Conservation (phyloP, 1,284 basidiomycete genomes). For the Trichosporon asahii region DNA sequence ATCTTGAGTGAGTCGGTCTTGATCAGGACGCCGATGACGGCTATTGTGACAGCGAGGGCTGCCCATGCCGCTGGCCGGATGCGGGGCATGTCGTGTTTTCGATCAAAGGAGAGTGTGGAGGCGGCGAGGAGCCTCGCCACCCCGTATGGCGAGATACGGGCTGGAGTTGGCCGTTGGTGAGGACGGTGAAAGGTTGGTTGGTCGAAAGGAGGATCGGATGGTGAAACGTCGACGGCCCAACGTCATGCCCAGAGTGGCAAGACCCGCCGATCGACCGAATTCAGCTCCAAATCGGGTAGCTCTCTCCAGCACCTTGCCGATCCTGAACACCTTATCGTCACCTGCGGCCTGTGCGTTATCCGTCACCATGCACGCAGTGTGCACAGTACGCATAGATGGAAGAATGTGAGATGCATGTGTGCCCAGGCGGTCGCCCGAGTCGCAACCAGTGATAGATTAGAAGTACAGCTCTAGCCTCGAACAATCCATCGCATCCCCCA, state of each 20-base stretch:
- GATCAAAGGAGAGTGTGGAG: neutral
- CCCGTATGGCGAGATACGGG: neutral
- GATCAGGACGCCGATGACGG: neutral
- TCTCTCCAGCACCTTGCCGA: neutral
- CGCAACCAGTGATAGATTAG: neutral
- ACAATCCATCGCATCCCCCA: neutral
- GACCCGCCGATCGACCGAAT: neutral
- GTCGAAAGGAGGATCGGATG: neutral
- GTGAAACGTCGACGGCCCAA: neutral
- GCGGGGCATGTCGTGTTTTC: neutral
- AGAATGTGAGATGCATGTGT: conserved; percentile 2
- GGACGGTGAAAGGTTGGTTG: neutral
- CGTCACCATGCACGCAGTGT: neutral
- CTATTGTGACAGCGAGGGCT: neutral
- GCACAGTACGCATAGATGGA: neutral
- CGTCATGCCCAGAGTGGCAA: conserved; percentile 11
- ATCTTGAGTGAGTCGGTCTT: neutral
- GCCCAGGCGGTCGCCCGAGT: neutral
- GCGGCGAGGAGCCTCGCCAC: conserved; percentile 10
- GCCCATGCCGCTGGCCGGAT: neutral
- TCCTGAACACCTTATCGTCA: neutral
- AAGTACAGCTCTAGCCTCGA: conserved; percentile 3
- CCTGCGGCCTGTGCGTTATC: neutral
- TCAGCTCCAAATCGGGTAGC: neutral
- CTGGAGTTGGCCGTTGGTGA: neutral